Evolutionary conservation across 2,329 filamentous ascomycete species (phyloP).

Genomic region (Sphaerulina musiva): DNA sequence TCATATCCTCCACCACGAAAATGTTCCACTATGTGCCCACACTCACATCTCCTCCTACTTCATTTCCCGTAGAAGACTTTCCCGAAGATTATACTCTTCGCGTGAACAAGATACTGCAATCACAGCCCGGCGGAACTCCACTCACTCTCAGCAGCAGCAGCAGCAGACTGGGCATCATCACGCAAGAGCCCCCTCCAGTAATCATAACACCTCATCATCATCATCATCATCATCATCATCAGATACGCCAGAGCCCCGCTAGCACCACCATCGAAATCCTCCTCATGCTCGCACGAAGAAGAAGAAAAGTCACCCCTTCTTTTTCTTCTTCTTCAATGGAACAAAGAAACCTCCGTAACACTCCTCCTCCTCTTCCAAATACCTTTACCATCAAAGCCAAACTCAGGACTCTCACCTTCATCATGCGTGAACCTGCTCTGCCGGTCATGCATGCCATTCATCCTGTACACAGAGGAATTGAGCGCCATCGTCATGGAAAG

Average conservation of each 20-base stretch:
- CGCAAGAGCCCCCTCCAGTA: constrained; percentile 10
- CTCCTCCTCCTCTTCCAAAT: background rate
- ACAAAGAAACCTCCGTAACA: background rate
- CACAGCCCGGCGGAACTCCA: background rate
- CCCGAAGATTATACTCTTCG: constrained; percentile 13
- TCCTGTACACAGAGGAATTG: background rate
- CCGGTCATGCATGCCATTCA: constrained; percentile 5
- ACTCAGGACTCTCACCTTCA: constrained; percentile 11
- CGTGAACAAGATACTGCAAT: constrained; percentile 3
- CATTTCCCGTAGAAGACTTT: constrained; percentile 11
- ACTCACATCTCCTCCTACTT: background rate
- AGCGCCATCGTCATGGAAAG: too few species aligned
- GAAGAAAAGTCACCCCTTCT: too few species aligned
- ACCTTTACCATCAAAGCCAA: constrained; percentile 9
- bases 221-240: too few species aligned
- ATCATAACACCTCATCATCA: background rate
- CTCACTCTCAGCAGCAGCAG: background rate
- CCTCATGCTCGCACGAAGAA: constrained; percentile 7
- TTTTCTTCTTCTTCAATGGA: too few species aligned
- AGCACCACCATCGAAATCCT: constrained; percentile 7
- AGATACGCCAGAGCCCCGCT: background rate
- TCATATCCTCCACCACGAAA: constrained; percentile 5
- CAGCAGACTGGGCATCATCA: constrained; percentile 12
- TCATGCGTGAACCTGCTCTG: constrained; percentile 5
- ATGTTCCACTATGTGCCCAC: constrained; percentile 8